phyloP scores from a whole-genome alignment of 129 eudicot species.

The Flaveria trinervia region DNA sequence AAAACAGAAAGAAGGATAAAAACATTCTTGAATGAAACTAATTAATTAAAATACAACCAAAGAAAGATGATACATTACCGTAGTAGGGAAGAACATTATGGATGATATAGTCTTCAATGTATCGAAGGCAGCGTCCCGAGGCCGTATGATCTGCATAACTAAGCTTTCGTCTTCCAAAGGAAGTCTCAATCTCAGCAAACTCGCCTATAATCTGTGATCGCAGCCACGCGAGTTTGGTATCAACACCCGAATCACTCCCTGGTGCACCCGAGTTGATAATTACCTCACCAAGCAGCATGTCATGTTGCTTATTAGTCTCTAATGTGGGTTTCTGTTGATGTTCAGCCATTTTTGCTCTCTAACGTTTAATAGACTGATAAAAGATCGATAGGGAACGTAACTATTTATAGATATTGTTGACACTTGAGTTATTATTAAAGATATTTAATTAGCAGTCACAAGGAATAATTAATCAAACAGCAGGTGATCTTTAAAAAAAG shows the following conservation, averaged over 20 bases:
- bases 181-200: constrained; percentile 42
- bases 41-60: too few relatives aligned
- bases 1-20: too few relatives aligned
- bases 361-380: too few relatives aligned
- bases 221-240: constrained; percentile 55
- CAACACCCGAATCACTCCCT: constrained; percentile 22
- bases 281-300: not conserved
- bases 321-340: too few relatives aligned
- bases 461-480: too few relatives aligned
- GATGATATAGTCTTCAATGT: constrained; percentile 61
- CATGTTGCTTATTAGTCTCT: too few relatives aligned
- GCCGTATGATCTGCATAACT: constrained; percentile 86
- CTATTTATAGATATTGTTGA: too few relatives aligned
- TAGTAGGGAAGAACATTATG: constrained; percentile 61
- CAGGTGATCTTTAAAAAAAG: too few relatives aligned
- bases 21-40: not conserved
- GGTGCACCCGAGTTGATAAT: not conserved
- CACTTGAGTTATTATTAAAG: too few relatives aligned
- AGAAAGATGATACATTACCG: constrained; percentile 38
- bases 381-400: too few relatives aligned
- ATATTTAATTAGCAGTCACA: too few relatives aligned
- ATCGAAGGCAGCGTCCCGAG: constrained; percentile 60
- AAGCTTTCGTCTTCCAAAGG: constrained; percentile 70
- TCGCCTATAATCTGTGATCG: constrained; percentile 67
- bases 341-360: too few relatives aligned